Evolutionary conservation across 768 basidiomycete species (phyloP), one percentile per base, ranked within the genome.

Genomic region (Ephemerocybe angulata): DNA sequence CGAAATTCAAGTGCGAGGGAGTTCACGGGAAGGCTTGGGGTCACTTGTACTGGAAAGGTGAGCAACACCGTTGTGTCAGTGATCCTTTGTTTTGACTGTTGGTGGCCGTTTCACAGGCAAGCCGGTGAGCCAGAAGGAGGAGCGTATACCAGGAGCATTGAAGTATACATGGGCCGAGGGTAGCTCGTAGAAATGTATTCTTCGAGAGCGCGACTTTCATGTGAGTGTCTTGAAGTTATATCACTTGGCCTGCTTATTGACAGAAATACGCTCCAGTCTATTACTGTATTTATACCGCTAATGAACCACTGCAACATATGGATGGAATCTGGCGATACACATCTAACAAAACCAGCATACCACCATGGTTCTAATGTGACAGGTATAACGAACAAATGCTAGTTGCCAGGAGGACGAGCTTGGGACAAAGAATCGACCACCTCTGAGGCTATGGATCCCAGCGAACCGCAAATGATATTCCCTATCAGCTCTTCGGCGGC

Each of bases 21-120:
- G 75, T 68, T 25, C 87, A 91, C 61, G 91, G 91, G 2, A 91
- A 86, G 67, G 90, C 82, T 17, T 93, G 92, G 92, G 91, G 91
- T 6, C 74, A 76, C 56, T 71, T 93, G 4, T 77, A 84, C 53
- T 93, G 90, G 89, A 83, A 78, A 74, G 89, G 91, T 91, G 50
- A 55, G 83, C 71, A 27, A 44, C 22, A n/a, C 22, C 11, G 10
- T 21, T 47, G 17, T 35, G 21, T 24, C 21, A 12, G 22, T 25
- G n/a, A 2, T 54, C 37, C 21, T 41, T 57, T 29, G 21, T 40
- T 8, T 35, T 50, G 30, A 54, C 44, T n/a, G n/a, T 40, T 43
- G 35, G 51, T 55, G 3, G 29, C 11, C 15, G 52, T 41, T 51
- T 29, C 43, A 2, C 58, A 90, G 88, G 87, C 43, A 79, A 82